A percentile compares a stretch with the other conserved stretches of the same genome.
Conservation (phyloP, 2,329 filamentous ascomycete species). For the Myriosclerotinia scirpicola region DNA sequence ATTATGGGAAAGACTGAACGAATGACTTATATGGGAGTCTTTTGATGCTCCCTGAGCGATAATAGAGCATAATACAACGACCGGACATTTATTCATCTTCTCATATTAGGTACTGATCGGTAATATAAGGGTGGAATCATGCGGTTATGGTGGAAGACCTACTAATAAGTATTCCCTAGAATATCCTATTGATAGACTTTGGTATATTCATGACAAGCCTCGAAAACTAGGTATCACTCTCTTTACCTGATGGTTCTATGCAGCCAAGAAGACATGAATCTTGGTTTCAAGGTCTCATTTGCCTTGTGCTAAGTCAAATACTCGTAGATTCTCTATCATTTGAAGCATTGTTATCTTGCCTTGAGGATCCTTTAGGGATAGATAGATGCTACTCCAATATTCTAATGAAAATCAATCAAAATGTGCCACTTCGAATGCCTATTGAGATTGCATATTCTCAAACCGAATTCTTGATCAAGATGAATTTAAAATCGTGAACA, state of each 20-base stretch:
- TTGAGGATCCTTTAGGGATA: no score
- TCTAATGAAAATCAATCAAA: neutral
- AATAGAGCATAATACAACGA: constrained; percentile 14
- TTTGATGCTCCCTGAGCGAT: neutral
- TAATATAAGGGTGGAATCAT: neutral
- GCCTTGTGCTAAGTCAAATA: no score
- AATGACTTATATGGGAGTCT: constrained; percentile 5
- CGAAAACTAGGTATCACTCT: neutral
- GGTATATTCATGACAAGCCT: neutral
- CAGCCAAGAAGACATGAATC: no score
- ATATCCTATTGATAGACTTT: neutral
- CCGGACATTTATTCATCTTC: neutral
- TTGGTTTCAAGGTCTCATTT: neutral
- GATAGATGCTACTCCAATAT: neutral
- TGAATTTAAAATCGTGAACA: neutral
- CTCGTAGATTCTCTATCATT: no score
- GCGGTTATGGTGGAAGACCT: neutral
- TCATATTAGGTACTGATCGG: neutral
- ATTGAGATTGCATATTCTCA: no score
- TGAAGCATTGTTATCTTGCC: no score
- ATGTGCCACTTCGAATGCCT: neutral
- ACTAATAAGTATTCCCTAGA: neutral
- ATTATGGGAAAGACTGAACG: constrained; percentile 22
- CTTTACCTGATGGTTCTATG: neutral
- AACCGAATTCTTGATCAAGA: neutral